Percentiles rank a stretch among this genome's conserved stretches.
Conservation (phyloP, 2,329 filamentous ascomycete genomes). For the Neonectria neomacrospora region DNA sequence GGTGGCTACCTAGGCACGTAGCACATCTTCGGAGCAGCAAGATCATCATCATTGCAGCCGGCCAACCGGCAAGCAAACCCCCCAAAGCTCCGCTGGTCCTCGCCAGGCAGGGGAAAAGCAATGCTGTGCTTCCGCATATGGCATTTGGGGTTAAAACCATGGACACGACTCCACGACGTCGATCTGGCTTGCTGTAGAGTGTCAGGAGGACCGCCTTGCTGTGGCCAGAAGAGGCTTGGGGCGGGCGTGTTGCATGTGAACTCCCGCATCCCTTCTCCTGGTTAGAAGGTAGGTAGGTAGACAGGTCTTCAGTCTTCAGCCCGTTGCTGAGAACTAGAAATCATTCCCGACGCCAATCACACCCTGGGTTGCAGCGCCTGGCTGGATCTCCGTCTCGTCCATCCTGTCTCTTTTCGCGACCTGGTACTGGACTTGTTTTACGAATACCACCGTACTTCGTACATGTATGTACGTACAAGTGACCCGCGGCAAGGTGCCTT, state of each 20-base stretch:
- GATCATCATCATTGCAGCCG: neutral
- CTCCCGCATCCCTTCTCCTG: no score
- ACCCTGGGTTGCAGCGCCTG: neutral
- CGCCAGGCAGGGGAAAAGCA: constrained; percentile 22
- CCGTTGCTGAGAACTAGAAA: constrained; percentile 11
- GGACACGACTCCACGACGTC: constrained; percentile 13
- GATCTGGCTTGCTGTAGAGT: constrained; percentile 8
- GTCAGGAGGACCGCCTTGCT: constrained; percentile 19
- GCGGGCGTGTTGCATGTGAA: constrained; percentile 12
- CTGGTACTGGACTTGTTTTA: constrained; percentile 10
- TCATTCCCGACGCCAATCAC: constrained; percentile 36
- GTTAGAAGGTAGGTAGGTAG: no score
- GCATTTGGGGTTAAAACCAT: constrained; percentile 8
- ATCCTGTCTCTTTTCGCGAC: constrained; percentile 13
- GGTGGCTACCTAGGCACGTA: no score
- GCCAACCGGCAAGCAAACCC: constrained; percentile 14
- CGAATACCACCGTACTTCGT: neutral
- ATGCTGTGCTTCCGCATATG: neutral
- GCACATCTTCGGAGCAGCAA: neutral
- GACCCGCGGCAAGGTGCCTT: constrained; percentile 39
- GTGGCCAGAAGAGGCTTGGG: constrained; percentile 13
- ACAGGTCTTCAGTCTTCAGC: constrained; percentile 8
- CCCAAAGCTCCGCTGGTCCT: constrained; percentile 19
- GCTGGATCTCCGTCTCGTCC: neutral
- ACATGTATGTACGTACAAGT: neutral